These are phyloP conservation scores for Ustanciosporium gigantosporum DNA, from an alignment of 1,284 basidiomycete genomes.

Conservation along the genomic window DNA sequence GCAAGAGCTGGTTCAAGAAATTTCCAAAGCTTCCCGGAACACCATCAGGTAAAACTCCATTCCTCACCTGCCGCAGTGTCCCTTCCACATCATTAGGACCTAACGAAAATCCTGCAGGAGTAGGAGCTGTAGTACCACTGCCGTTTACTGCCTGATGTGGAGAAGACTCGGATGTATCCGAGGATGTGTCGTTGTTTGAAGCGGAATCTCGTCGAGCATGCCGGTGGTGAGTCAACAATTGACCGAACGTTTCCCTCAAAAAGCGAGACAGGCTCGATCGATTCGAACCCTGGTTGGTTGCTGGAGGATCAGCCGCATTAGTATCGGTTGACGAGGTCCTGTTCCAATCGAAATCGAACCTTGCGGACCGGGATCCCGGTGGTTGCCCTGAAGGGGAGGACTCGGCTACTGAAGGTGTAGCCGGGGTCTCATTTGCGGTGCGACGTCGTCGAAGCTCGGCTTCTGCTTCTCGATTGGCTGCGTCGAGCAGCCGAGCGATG, in stretches of 20 bases:
- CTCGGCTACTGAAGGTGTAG: neutral
- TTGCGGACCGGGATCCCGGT: neutral
- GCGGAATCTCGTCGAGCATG: neutral
- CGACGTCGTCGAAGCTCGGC: conserved; percentile 5
- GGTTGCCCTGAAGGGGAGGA: neutral
- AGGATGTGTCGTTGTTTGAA: neutral
- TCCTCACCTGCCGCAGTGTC: conserved; percentile 37
- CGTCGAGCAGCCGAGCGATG: conserved; percentile 18
- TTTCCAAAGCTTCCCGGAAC: conserved; percentile 50
- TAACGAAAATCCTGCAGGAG: conserved; percentile 17
- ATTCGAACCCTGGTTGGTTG: neutral
- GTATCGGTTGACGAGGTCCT: neutral
- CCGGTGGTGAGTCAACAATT: neutral
- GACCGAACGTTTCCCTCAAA: neutral
- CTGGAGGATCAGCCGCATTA: no score
- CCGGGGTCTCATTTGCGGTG: neutral
- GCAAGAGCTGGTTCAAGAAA: conserved; percentile 47
- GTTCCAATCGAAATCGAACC: neutral
- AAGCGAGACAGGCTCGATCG: neutral
- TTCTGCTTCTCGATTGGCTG: conserved; percentile 22
- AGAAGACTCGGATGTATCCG: neutral
- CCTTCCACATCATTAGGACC: conserved; percentile 39
- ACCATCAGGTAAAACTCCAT: conserved; percentile 38
- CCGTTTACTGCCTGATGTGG: neutral
- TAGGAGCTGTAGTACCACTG: neutral